Percentiles rank a stretch among this genome's conserved stretches.
These are phyloP conservation scores for Leccinum cinnamomeum DNA, from an alignment of 1,284 basidiomycete species.

Conservation along the genomic window DNA sequence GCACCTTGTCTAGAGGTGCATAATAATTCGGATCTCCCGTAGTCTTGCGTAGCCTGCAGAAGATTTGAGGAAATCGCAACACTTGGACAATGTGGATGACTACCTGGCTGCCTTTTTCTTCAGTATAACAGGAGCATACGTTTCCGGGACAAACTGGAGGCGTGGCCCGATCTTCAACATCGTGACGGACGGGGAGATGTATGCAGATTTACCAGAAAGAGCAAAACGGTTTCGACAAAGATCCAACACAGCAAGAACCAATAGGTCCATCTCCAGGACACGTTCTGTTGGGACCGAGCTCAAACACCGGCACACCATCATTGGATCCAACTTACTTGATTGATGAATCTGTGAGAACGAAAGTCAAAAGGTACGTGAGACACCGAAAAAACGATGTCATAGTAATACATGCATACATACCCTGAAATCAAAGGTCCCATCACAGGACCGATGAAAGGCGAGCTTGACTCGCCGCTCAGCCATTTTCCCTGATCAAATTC, in stretches of 20 bases:
- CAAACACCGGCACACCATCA: background rate
- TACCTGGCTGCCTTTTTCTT: constrained; percentile 51
- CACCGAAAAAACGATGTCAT: background rate
- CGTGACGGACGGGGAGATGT: background rate
- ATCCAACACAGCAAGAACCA: constrained; percentile 66
- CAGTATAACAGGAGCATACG: constrained; percentile 65
- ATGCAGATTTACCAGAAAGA: constrained; percentile 46
- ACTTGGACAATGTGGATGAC: background rate
- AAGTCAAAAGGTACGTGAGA: background rate
- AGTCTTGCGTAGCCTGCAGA: constrained; percentile 38
- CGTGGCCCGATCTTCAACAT: background rate
- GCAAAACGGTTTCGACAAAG: constrained; percentile 44
- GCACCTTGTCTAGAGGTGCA: constrained; percentile 36
- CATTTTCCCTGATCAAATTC: background rate
- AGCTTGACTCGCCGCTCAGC: constrained; percentile 25
- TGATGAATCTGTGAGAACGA: constrained; percentile 39
- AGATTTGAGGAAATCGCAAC: background rate
- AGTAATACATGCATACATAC: constrained; percentile 34
- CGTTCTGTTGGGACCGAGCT: constrained; percentile 39
- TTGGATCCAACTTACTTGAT: constrained; percentile 36
- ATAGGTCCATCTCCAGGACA: constrained; percentile 80
- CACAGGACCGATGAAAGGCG: constrained; percentile 76
- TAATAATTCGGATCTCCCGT: constrained; percentile 43
- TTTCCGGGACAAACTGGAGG: constrained; percentile 67
- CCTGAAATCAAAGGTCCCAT: constrained; percentile 63